Percentiles rank a stretch among this genome's conserved stretches.
phyloP scores from a whole-genome alignment of 1,139 yeast species.

The Casaregolazyma lundiana region DNA sequence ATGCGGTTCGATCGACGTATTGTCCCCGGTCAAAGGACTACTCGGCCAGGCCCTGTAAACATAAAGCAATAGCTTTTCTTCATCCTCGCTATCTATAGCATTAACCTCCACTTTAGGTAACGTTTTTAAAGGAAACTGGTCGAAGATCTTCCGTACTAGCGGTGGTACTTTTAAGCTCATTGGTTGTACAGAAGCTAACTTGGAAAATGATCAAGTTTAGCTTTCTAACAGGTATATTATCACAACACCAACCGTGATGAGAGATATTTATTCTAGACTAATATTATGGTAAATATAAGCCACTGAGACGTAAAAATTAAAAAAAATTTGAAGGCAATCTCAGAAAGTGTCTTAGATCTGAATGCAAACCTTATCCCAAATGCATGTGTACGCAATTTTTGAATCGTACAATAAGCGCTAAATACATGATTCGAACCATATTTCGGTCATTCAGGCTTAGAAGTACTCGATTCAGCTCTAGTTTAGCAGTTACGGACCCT shows the following conservation, averaged over 20 bases:
- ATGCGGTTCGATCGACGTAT: conserved; percentile 29
- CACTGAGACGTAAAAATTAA: background rate
- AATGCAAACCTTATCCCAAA: background rate
- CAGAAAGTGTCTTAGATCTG: background rate
- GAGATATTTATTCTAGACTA: too few species aligned
- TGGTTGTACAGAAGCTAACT: background rate
- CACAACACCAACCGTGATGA: too few species aligned
- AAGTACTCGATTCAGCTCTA: background rate
- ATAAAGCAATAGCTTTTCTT: conserved; percentile 17
- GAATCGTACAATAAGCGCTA: background rate
- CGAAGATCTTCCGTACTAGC: conserved; percentile 43
- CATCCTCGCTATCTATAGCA: background rate
- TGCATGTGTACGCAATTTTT: background rate
- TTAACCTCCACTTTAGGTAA: conserved; percentile 27
- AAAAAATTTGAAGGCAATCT: background rate
- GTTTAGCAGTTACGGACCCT: conserved; percentile 59
- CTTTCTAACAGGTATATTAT: too few species aligned
- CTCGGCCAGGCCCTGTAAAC: conserved; percentile 25
- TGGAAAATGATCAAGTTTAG: too few species aligned
- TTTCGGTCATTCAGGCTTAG: background rate
- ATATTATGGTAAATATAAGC: background rate
- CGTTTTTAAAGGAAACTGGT: conserved; percentile 44
- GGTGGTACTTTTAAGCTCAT: conserved; percentile 37
- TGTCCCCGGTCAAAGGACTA: conserved; percentile 10
- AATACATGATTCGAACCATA: background rate